Conservation (phyloP, 768 basidiomycete species). For the Hygrophoropsis aurantiaca region DNA sequence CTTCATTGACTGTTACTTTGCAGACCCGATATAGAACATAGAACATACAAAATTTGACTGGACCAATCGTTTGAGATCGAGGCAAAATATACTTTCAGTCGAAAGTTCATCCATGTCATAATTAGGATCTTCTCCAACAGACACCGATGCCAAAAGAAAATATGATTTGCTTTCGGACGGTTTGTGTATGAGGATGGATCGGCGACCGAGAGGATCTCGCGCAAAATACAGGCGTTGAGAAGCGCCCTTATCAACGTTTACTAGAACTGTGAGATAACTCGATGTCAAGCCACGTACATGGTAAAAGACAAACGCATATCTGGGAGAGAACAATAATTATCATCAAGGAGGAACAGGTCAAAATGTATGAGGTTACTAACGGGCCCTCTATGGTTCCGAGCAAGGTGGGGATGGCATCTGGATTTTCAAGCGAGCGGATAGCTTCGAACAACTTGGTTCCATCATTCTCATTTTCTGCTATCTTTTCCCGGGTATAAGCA, state of each 20-base stretch:
- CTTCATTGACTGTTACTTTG: no score
- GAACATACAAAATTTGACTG: constrained; percentile 24
- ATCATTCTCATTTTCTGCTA: constrained; percentile 67
- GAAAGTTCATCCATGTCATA: constrained; percentile 62
- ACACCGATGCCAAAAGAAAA: constrained; percentile 67
- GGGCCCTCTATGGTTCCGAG: constrained; percentile 77
- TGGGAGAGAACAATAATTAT: constrained; percentile 25
- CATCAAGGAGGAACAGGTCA: background rate
- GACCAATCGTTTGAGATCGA: constrained; percentile 41
- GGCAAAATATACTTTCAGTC: constrained; percentile 54
- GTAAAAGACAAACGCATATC: constrained; percentile 81
- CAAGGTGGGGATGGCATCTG: constrained; percentile 45
- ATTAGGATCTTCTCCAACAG: constrained; percentile 44
- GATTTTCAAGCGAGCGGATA: constrained; percentile 20
- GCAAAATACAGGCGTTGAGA: constrained; percentile 63
- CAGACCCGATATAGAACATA: background rate
- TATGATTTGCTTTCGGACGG: constrained; percentile 49
- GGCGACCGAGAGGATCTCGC: constrained; percentile 81
- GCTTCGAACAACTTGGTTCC: constrained; percentile 51
- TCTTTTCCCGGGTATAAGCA: constrained; percentile 37
- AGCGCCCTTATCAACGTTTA: constrained; percentile 32
- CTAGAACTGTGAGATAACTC: constrained; percentile 1
- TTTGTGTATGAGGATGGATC: constrained; percentile 76
- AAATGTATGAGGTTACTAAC: constrained; percentile 44
- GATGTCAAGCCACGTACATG: constrained; percentile 45